phyloP scores from a whole-genome alignment of 768 basidiomycete species.

The Pulveroboletus sp. region DNA sequence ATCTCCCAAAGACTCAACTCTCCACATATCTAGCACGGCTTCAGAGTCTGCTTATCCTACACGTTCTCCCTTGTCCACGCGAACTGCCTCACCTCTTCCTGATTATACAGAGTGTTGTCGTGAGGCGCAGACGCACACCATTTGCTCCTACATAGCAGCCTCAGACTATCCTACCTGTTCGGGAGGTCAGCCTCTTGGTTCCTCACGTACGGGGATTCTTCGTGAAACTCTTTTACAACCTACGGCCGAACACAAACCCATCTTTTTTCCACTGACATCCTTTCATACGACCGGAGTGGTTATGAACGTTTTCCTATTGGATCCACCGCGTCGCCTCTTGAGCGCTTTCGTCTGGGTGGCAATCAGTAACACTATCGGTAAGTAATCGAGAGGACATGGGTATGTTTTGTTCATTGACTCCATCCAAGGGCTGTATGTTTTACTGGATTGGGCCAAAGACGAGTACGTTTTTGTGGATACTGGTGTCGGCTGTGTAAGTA shows the following conservation, averaged over 20 bases:
- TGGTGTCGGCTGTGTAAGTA: slow-evolving; percentile 65
- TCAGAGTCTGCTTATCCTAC: slow-evolving; percentile 9
- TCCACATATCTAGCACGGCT: slow-evolving; percentile 1
- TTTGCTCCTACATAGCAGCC: not conserved
- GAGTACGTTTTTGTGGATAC: slow-evolving; percentile 74
- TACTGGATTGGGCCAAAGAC: slow-evolving; percentile 60
- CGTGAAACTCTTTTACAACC: slow-evolving; percentile 12
- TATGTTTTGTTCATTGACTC: not conserved
- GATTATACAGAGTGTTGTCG: slow-evolving; percentile 12
- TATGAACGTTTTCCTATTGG: slow-evolving; percentile 74
- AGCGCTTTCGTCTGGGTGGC: slow-evolving; percentile 70
- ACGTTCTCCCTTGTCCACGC: slow-evolving; percentile 22
- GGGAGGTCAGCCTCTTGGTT: slow-evolving; percentile 3
- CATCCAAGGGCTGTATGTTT: slow-evolving; percentile 56
- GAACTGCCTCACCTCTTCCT: slow-evolving; percentile 19
- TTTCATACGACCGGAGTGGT: slow-evolving; percentile 65
- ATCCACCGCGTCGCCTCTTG: slow-evolving; percentile 54
- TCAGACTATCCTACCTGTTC: slow-evolving; percentile 9
- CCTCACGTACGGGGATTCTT: slow-evolving; percentile 6
- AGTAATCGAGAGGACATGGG: not conserved
- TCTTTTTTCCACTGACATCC: slow-evolving; percentile 54
- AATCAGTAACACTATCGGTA: slow-evolving; percentile 33
- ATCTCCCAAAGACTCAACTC: slow-evolving; percentile 25
- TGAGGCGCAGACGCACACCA: slow-evolving; percentile 12
- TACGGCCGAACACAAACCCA: slow-evolving; percentile 31